phyloP scores from a whole-genome alignment of 2,329 filamentous ascomycete genomes.

The Ciborinia camelliae region DNA sequence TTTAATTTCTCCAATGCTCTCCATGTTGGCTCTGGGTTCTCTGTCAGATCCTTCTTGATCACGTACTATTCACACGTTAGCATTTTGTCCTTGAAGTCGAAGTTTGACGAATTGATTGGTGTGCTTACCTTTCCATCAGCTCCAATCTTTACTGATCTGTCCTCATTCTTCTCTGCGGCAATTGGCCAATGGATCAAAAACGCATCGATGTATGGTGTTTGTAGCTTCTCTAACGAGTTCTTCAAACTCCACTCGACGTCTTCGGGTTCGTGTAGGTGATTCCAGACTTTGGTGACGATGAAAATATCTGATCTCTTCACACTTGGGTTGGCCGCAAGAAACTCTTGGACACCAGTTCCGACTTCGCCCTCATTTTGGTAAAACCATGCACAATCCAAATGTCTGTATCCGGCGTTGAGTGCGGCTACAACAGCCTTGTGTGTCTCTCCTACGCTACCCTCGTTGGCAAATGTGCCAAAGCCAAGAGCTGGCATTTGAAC shows the following conservation, averaged over 20 bases:
- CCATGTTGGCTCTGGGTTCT: constrained; percentile 67
- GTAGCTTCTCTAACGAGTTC: constrained; percentile 67
- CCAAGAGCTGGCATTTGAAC: constrained; percentile 43
- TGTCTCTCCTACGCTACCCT: constrained; percentile 40
- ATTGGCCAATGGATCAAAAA: constrained; percentile 80
- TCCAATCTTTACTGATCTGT: constrained; percentile 55
- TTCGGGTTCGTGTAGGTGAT: constrained; percentile 57
- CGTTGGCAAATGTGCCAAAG: constrained; percentile 40
- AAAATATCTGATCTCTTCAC: constrained; percentile 48
- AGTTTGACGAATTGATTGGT: neutral
- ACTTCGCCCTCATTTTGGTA: constrained; percentile 82
- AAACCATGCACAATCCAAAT: constrained; percentile 71
- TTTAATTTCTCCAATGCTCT: constrained; percentile 69
- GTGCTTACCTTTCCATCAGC: constrained; percentile 48
- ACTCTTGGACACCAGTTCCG: constrained; percentile 71
- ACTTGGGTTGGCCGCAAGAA: constrained; percentile 56
- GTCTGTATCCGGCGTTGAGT: constrained; percentile 61
- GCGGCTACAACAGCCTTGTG: constrained; percentile 53
- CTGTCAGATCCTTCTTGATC: constrained; percentile 61
- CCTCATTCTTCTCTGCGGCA: constrained; percentile 71
- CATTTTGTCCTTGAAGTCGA: neutral
- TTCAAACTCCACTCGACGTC: constrained; percentile 66
- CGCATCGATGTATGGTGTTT: constrained; percentile 76
- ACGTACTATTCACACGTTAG: constrained; percentile 45
- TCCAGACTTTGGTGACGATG: constrained; percentile 39